These are phyloP conservation scores for Tagetes patula DNA, from an alignment of 129 eudicot genomes.

Conservation along the genomic window DNA sequence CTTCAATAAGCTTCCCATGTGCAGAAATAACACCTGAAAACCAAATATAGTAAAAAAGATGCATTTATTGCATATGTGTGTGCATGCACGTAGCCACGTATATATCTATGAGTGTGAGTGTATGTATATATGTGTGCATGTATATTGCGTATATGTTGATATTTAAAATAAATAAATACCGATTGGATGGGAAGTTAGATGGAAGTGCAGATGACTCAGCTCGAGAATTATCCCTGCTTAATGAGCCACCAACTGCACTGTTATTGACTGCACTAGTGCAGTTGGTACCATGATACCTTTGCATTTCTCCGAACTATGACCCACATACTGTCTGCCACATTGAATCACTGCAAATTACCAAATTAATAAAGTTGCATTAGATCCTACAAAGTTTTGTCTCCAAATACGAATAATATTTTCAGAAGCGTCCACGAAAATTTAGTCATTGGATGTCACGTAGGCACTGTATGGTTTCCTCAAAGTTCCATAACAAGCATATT, in stretches of 20 bases:
- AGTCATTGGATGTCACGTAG: constrained; percentile 4
- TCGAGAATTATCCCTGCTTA: constrained; percentile 72
- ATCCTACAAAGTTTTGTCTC: not conserved
- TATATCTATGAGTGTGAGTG: not conserved
- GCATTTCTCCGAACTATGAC: constrained; percentile 88
- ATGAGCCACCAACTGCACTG: constrained; percentile 65
- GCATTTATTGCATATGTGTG: not conserved
- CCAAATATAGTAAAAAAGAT: not conserved
- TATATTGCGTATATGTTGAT: not conserved
- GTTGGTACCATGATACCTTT: constrained; percentile 93
- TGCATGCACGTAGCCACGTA: no score
- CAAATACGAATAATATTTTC: not conserved
- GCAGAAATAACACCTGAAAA: not conserved
- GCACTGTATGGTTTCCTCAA: not conserved
- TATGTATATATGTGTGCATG: no score
- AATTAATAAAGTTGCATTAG: constrained; percentile 32
- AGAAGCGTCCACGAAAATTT: not conserved
- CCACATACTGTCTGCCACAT: constrained; percentile 96
- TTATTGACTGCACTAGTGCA: constrained; percentile 98
- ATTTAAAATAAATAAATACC: constrained; percentile 2
- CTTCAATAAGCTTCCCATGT: constrained; percentile 11
- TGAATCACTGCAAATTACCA: constrained; percentile 38
- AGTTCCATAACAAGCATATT: not conserved
- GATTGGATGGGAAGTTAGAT: constrained; percentile 62
- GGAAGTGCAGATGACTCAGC: constrained; percentile 67